A percentile compares a stretch with the other conserved stretches of the same genome.
These are phyloP conservation scores for Solanum okadae DNA, from an alignment of 257 asterid genomes.

Conservation along the genomic window DNA sequence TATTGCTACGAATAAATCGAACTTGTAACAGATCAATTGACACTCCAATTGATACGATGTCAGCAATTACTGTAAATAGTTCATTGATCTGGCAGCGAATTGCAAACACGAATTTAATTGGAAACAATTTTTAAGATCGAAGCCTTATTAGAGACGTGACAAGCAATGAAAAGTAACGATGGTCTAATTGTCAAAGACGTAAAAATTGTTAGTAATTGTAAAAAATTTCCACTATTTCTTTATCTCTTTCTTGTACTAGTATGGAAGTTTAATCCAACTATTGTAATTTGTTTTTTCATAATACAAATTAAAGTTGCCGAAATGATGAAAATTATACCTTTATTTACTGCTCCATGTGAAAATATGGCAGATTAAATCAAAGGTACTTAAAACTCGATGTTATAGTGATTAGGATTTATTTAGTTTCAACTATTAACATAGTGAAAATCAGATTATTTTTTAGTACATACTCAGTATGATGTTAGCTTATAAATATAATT, in stretches of 20 bases:
- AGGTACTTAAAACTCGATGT: neutral
- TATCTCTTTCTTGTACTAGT: neutral
- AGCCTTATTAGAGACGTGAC: neutral
- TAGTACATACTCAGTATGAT: neutral
- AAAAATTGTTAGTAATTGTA: neutral
- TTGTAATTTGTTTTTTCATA: neutral
- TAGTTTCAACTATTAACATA: too few species aligned
- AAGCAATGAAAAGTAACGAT: neutral
- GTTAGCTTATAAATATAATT: neutral
- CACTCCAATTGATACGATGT: too few species aligned
- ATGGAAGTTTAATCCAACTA: neutral
- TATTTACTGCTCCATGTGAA: too few species aligned
- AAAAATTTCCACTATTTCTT: neutral
- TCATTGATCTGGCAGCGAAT: neutral
- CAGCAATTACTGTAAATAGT: neutral
- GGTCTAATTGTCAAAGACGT: neutral
- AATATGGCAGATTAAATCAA: too few species aligned
- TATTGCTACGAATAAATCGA: too few species aligned
- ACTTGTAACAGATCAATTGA: too few species aligned
- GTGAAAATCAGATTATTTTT: too few species aligned
- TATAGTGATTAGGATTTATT: too few species aligned
- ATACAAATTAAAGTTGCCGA: neutral
- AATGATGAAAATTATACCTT: too few species aligned
- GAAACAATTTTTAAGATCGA: neutral
- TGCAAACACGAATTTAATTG: neutral